phyloP scores from a whole-genome alignment of 2,329 filamentous ascomycete species.

The Calycina marina region DNA sequence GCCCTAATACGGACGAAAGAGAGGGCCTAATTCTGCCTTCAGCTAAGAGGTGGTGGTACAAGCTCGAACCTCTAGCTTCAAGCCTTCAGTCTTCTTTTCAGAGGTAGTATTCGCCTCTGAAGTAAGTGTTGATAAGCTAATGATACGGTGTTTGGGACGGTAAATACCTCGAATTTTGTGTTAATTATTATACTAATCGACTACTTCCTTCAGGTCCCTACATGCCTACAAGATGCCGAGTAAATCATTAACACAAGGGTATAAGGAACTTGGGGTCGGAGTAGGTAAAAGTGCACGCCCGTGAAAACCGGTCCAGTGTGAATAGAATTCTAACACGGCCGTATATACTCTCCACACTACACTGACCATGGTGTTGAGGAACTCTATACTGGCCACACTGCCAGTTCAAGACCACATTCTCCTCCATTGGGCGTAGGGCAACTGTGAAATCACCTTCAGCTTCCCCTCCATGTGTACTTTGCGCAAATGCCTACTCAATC shows the following conservation, averaged over 20 bases:
- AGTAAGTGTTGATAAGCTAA: conserved; percentile 2
- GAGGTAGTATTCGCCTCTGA: conserved; percentile 3
- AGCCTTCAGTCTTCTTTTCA: conserved; percentile 2
- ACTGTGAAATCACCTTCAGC: no score
- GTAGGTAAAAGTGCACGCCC: no score
- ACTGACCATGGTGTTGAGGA: no score
- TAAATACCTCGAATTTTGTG: background rate
- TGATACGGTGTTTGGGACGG: conserved; percentile 1
- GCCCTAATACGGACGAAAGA: conserved; percentile 1
- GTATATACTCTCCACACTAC: no score
- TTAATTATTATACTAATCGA: background rate
- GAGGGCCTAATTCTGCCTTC: conserved; percentile 1
- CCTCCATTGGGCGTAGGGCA: no score
- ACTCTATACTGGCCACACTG: no score
- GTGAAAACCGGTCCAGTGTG: no score
- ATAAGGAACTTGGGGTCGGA: background rate
- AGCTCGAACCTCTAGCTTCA: conserved; percentile 4
- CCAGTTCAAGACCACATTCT: no score
- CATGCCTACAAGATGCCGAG: conserved; percentile 3
- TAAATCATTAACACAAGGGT: conserved; percentile 2
- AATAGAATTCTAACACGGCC: no score
- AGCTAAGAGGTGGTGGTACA: conserved; percentile 4
- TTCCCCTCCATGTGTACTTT: no score
- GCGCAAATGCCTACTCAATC: no score
- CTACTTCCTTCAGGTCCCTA: conserved; percentile 1